Evolutionary conservation across 495 filamentous ascomycete genomes (phyloP).

Genomic region (Venustampulla echinocandica): DNA sequence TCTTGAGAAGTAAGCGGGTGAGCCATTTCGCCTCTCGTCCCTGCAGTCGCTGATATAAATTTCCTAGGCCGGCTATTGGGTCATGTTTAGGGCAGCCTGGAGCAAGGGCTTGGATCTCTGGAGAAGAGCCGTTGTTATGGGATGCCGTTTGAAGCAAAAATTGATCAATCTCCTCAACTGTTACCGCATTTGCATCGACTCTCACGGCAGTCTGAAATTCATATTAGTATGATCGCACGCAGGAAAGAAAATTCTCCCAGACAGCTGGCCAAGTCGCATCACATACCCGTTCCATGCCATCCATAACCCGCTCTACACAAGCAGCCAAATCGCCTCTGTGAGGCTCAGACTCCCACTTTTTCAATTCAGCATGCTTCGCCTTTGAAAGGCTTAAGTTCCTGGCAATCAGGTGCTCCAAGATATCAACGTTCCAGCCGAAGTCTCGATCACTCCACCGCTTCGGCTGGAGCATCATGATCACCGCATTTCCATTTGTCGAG

Average conservation of each 20-base stretch:
- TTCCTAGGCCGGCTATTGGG: constrained; percentile 39
- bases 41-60: constrained; percentile 50
- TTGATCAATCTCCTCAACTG: constrained; percentile 66
- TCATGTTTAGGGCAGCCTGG: constrained; percentile 25
- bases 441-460: constrained; percentile 67
- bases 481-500: constrained; percentile 44
- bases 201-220: constrained; percentile 10
- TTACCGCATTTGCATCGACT: constrained; percentile 34
- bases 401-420: constrained; percentile 53
- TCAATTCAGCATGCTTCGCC: constrained; percentile 50
- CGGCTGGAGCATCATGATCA: constrained; percentile 68
- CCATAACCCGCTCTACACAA: constrained; percentile 60
- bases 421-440: constrained; percentile 53
- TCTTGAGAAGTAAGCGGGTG: constrained; percentile 72
- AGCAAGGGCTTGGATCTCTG: constrained; percentile 44
- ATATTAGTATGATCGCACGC: constrained; percentile 28
- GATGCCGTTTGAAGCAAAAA: constrained; percentile 56
- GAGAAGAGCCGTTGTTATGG: constrained; percentile 58
- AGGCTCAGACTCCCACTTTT: constrained; percentile 48
- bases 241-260: constrained; percentile 12
- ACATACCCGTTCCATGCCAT: constrained; percentile 47
- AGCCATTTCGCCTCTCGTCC: constrained; percentile 84
- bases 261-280: not conserved
- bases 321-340: constrained; percentile 54
- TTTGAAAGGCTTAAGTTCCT: constrained; percentile 53